Evolutionary conservation across 805 yeast genomes (phyloP).

Genomic region (Yarrowia sp.): DNA sequence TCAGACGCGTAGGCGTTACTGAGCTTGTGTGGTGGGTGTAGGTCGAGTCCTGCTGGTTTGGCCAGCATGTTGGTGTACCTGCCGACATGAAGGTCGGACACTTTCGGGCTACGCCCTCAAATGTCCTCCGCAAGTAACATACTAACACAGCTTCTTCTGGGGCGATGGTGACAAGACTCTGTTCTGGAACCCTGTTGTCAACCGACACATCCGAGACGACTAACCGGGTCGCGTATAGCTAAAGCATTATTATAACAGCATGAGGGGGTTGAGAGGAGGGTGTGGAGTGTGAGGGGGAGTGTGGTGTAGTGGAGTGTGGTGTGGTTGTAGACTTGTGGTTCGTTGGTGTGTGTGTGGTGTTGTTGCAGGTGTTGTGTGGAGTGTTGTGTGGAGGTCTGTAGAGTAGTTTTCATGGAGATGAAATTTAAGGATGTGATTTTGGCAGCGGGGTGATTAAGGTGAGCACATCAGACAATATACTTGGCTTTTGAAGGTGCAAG

Average conservation of each 20-base stretch:
- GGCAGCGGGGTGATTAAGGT: too few relatives aligned
- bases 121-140: neutral
- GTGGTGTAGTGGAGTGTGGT: neutral
- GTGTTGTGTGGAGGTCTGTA: too few relatives aligned
- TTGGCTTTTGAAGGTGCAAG: too few relatives aligned
- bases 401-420: too few relatives aligned
- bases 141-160: constrained; percentile 69
- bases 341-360: too few relatives aligned
- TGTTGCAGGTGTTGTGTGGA: too few relatives aligned
- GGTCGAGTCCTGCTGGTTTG: too few relatives aligned
- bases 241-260: constrained; percentile 24
- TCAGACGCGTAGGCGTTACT: too few relatives aligned
- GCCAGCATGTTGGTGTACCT: neutral
- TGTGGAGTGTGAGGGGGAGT: neutral
- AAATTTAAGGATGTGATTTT: too few relatives aligned
- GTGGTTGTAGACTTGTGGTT: too few relatives aligned
- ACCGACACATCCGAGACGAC: constrained; percentile 57
- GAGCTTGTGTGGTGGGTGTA: too few relatives aligned
- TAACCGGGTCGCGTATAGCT: constrained; percentile 16
- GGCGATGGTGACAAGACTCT: constrained; percentile 97
- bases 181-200: constrained; percentile 92
- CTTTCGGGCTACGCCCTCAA: neutral
- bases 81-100: neutral
- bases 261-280: neutral
- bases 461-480: too few relatives aligned